These are phyloP conservation scores for Orbilia ellipsospora DNA, from an alignment of 2,329 filamentous ascomycete genomes.

Conservation along the genomic window DNA sequence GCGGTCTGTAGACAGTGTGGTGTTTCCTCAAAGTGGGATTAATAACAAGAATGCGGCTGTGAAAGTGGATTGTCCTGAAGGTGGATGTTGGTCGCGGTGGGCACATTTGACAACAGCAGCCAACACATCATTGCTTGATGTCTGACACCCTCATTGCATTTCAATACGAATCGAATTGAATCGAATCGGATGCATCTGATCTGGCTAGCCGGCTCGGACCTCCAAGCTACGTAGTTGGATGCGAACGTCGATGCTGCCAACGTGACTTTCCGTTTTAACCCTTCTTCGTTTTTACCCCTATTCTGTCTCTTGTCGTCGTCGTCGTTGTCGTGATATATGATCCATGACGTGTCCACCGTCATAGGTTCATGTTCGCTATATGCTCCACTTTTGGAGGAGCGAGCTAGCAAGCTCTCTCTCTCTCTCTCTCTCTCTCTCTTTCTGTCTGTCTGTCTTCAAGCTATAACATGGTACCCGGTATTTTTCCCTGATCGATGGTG, in stretches of 20 bases:
- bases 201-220: background rate
- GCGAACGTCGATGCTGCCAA: slow-evolving; percentile 31
- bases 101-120: slow-evolving; percentile 41
- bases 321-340: slow-evolving; percentile 7
- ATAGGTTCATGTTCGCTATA: background rate
- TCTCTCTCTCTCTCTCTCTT: no score
- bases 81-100: background rate
- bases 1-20: no score
- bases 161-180: background rate
- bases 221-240: background rate
- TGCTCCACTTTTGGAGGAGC: slow-evolving; percentile 12
- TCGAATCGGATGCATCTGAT: slow-evolving; percentile 7
- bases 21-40: background rate
- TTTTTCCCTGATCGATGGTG: slow-evolving; percentile 21
- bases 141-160: slow-evolving; percentile 46
- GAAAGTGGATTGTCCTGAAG: background rate
- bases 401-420: no score
- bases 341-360: slow-evolving; percentile 53
- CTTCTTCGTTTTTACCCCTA: background rate
- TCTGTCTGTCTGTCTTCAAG: no score
- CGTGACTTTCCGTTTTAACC: slow-evolving; percentile 19
- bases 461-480: no score
- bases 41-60: slow-evolving; percentile 16
- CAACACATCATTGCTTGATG: slow-evolving; percentile 48
- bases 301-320: background rate